Evolutionary conservation across 176 grass and related monocot genomes (phyloP), one percentile per base, ranked within the genome.

Genomic region (Alopecurus myosuroides): DNA sequence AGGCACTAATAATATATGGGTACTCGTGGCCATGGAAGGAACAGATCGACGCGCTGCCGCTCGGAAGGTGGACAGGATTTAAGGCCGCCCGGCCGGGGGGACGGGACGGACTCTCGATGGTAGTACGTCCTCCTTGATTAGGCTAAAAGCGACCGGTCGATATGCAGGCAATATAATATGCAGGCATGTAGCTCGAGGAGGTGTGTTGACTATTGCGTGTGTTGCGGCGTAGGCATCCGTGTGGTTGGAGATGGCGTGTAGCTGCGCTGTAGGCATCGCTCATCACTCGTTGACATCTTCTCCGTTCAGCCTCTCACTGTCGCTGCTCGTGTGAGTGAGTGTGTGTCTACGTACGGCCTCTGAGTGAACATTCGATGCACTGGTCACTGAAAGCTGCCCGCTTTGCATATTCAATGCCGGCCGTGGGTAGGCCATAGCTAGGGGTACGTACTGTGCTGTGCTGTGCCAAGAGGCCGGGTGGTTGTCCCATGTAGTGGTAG

Each of bases 211-310:
- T 44, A 0, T 0, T 18, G 25, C 5, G 11, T 20, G 31, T 45
- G 68, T 69, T 65, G 81, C 6, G n/a, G 36, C 5, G 80, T 46
- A 29, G 36, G 86, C 87, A 80, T 89, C 87, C 68, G 77, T 53
- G 70, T 34, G 17, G 82, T 89, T 89, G 82, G 48, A 65, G 83
- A 52, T 53, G 7, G 70, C 20, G 23, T 48, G 71, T 37, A 53
- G 87, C 56, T 79, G 84, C 23, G 45, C 2, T 6, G 88, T 86
- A 25, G 45, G 55, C 84, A 44, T 86, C 84, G 22, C 42, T 31
- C 84, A 86, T 86, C 84, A 79, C 69, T 33, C 74, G 79, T 90
- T 83, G 84, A 90, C 79, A 70, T n/a, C 23, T 36, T 77, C 26
- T 45, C n/a, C 39, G 11, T 44, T 44, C 19, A 7, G 2, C 6